Base-by-base conservation (phyloP, 495 filamentous ascomycete genomes). In the Penicillium samsonianum region DNA sequence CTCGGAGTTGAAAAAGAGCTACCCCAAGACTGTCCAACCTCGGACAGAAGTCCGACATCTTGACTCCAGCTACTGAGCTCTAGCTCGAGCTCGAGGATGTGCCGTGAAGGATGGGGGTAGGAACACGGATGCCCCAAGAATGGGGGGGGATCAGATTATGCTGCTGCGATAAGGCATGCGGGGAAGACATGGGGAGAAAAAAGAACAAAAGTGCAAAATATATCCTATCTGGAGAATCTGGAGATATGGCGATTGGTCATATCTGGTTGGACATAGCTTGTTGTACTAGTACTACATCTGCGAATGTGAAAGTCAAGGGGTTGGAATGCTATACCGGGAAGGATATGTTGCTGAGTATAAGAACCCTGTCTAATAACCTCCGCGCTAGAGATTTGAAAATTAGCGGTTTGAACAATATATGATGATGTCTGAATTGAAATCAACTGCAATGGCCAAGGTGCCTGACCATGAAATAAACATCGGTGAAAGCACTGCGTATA, bases 401-500 rank as follows among this genome's bases (percentile, higher is more conserved):
- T 37, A 37, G 33, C 4, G 0, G 3, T 35, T 37, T 37, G 0
- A 7, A 37, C 0, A 37, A 16, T 8, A 28, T n/a, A 5, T 20
- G 25, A 48, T n/a, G 1, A 61, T 52, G 41, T 22, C 53, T 35
- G 25, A 30, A 33, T 9, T 43, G 16, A 47, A 62, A 26, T 3
- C 25, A 28, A 28, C 17, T 8, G 7, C 41, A 1, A 25, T 2
- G 28, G 42, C 16, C n/a, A 58, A 52, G 28, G 3, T 42, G 7
- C n/a, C 47, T 2, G 64, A 65, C 12, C 25, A 43, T 0, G 58
- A 65, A 43, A 33, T 48, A 9, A 65, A 57, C 31, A 10, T 55
- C 17, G 63, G 67, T 2, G 54, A 63, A 50, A 53, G 2, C 22
- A 14, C 14, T 6, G 33, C 58, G 16, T 60, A 66, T 44, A 44